Conservation (phyloP, 768 basidiomycete genomes). For the Calvatia gigantea region DNA sequence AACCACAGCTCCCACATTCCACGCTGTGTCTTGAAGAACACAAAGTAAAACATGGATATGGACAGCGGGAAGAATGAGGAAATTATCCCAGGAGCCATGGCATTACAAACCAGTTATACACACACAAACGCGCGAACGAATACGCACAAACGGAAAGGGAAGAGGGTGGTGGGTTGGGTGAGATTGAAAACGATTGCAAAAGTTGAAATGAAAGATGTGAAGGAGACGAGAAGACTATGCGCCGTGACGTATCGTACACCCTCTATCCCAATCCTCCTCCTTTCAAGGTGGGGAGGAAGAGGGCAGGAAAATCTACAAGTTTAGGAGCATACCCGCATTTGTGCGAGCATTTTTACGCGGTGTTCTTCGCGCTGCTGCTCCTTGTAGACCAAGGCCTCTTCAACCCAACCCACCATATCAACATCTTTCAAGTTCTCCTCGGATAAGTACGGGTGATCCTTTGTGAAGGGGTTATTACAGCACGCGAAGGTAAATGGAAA, state of each 20-base stretch:
- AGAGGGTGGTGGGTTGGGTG: constrained; percentile 2
- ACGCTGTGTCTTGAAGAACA: background rate
- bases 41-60: background rate
- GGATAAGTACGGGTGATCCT: constrained; percentile 14
- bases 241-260: constrained; percentile 5
- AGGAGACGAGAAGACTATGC: background rate
- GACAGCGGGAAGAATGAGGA: no score
- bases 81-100: background rate
- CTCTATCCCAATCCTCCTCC: constrained; percentile 1
- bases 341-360: constrained; percentile 8
- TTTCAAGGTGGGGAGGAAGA: background rate
- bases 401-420: constrained; percentile 16
- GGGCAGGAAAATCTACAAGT: no score
- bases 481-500: background rate
- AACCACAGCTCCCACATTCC: background rate
- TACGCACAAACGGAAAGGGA: background rate
- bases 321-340: constrained; percentile 3
- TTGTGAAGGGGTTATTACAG: background rate
- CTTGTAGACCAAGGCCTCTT: constrained; percentile 6
- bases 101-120: background rate
- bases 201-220: background rate
- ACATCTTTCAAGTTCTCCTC: constrained; percentile 7
- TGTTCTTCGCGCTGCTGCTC: constrained; percentile 9
- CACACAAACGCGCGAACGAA: background rate
- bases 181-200: constrained; percentile 1